Base-by-base conservation (phyloP, 164 flowering plant species). In the Stephania yunnanensis region DNA sequence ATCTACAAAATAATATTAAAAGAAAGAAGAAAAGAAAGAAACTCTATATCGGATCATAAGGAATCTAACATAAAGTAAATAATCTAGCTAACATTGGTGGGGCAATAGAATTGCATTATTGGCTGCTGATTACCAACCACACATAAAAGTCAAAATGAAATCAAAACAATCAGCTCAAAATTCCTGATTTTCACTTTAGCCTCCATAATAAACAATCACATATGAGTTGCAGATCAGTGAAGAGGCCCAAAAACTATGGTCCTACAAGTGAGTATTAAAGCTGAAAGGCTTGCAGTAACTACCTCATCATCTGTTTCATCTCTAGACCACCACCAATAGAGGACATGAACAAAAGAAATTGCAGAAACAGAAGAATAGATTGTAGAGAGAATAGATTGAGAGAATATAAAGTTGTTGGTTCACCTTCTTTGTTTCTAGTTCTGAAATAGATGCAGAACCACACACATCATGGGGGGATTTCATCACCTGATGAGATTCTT, bases 401-500 rank as follows among this genome's bases (percentile, higher is more conserved):
- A 61, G 20, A 25, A 61, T 36, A 61, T 9, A 61, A 61, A 61
- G 66, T 6, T 19, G 66, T 17, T 61, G 9, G 9, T 19, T 17
- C 66, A 61, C 19, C 22, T 61, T 61, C 66, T 61, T 61, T 61
- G 66, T 61, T 61, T n/a, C 66, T n/a, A 19, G 25, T 58, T 10
- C 64, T 58, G 5, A 36, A 36, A 36, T 36, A 36, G 42, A 36
- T 36, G 42, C 42, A 36, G 42, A 36, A 36, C 42, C 42, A 36
- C 66, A 55, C 71, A 22, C 46, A 61, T 72, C 76, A 89, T 84
- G 89, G 73, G 72, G 46, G 65, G 71, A 17, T 79, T 80, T 45
- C 67, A 74, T 48, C 67, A 74, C 73, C 42, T 78, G n/a, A 80
- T 78, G n/a, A 80, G 81, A 75, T 36, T 78, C 67, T 74, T 78